Evolutionary conservation across 2,329 filamentous ascomycete genomes (phyloP).

Genomic region (Rhynchosporium graminicola): DNA sequence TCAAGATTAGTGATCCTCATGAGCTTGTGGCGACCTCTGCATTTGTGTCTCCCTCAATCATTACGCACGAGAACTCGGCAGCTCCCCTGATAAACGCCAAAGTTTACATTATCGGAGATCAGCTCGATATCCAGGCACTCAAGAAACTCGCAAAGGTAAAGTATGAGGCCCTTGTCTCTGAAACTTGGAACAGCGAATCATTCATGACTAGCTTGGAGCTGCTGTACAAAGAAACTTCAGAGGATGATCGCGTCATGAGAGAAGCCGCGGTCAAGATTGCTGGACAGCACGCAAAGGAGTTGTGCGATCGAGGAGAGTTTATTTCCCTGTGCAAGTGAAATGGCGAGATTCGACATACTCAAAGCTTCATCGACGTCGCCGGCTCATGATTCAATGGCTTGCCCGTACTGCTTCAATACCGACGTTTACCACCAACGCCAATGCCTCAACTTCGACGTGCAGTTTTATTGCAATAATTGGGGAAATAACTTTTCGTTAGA

Average conservation of each 20-base stretch:
- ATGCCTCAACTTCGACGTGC: background rate
- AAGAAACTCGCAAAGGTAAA: constrained; percentile 25
- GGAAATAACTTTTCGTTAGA: background rate
- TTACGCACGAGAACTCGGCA: background rate
- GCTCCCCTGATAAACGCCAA: constrained; percentile 22
- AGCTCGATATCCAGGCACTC: constrained; percentile 27
- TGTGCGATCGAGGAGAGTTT: constrained; percentile 26
- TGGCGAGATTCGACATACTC: constrained; percentile 22
- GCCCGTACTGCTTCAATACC: background rate
- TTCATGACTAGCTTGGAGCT: constrained; percentile 20
- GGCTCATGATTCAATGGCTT: background rate
- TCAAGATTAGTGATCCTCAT: background rate
- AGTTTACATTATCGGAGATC: constrained; percentile 31
- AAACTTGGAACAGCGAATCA: constrained; percentile 18
- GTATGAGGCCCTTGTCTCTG: constrained; percentile 11
- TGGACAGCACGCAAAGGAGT: constrained; percentile 7
- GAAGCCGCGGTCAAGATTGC: constrained; percentile 20
- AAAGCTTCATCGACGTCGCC: background rate
- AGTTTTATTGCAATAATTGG: too few relatives aligned
- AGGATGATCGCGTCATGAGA: constrained; percentile 20
- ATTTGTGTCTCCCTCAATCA: background rate
- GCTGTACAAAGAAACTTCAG: constrained; percentile 22
- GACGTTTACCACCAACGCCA: background rate
- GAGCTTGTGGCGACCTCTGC: background rate
- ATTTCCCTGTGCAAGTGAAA: constrained; percentile 17